phyloP scores from a whole-genome alignment of 2,329 filamentous ascomycete genomes.

The Taxawa tesnikishii region DNA sequence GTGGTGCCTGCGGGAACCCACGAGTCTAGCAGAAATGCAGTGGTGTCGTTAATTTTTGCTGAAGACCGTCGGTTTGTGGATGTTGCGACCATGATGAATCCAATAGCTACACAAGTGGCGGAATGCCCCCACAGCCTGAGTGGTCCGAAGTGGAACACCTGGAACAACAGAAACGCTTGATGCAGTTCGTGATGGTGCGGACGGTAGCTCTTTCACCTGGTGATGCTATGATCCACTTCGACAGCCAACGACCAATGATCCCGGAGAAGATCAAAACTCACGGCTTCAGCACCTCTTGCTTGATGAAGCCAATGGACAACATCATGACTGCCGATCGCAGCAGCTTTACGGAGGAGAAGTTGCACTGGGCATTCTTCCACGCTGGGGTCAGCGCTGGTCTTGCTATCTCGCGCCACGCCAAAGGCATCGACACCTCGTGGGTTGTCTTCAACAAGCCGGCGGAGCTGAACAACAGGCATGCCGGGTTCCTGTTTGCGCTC shows the following conservation, averaged over 20 bases:
- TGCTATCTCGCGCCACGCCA: slow-evolving; percentile 77
- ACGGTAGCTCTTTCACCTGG: slow-evolving; percentile 84
- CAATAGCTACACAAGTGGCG: slow-evolving; percentile 66
- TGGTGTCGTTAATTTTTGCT: slow-evolving; percentile 78
- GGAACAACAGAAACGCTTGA: slow-evolving; percentile 83
- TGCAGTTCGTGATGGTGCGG: slow-evolving; percentile 72
- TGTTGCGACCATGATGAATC: slow-evolving; percentile 73
- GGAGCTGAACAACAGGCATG: slow-evolving; percentile 91
- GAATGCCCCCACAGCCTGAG: slow-evolving; percentile 61
- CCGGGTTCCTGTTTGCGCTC: slow-evolving; percentile 80
- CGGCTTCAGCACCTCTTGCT: slow-evolving; percentile 82
- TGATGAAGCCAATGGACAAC: slow-evolving; percentile 84
- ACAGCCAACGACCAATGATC: slow-evolving; percentile 72
- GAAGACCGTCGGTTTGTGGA: slow-evolving; percentile 86
- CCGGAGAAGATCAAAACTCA: slow-evolving; percentile 85
- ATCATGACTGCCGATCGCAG: slow-evolving; percentile 86
- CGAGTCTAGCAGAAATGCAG: slow-evolving; percentile 62
- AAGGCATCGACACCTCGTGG: slow-evolving; percentile 96
- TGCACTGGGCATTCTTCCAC: slow-evolving; percentile 98
- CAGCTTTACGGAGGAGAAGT: slow-evolving; percentile 86
- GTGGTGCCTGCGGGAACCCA: slow-evolving; percentile 64
- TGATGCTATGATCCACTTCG: slow-evolving; percentile 77
- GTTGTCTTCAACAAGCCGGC: slow-evolving; percentile 94
- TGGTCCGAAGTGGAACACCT: slow-evolving; percentile 81
- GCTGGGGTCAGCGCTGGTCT: slow-evolving; percentile 88